phyloP scores from a whole-genome alignment of 768 basidiomycete genomes.

The Macrolepiota fuliginosa region DNA sequence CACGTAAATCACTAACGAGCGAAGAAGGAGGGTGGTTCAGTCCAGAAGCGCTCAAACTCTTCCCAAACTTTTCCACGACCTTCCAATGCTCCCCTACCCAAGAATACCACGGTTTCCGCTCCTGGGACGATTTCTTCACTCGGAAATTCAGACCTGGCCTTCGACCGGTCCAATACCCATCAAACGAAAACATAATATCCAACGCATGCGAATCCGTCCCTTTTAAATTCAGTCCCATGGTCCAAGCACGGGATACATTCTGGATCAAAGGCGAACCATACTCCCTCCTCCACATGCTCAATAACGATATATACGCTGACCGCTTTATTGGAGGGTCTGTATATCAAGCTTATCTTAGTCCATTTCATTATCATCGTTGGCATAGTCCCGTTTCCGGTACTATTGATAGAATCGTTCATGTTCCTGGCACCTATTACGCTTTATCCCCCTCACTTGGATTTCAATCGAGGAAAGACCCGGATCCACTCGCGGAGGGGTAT shows the following conservation, averaged over 20 bases:
- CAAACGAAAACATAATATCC: conserved; percentile 35
- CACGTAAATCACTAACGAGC: conserved; percentile 34
- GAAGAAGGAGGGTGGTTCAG: conserved; percentile 44
- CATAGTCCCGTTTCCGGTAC: conserved; percentile 52
- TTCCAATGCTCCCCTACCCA: conserved; percentile 38
- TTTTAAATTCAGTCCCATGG: conserved; percentile 36
- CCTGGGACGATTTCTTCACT: conserved; percentile 59
- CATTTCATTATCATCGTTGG: conserved; percentile 62
- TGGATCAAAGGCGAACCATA: conserved; percentile 65
- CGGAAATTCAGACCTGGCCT: conserved; percentile 35
- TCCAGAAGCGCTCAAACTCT: conserved; percentile 23
- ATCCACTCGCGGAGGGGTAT: conserved; percentile 17
- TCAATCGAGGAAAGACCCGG: conserved; percentile 14
- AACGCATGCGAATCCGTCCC: conserved; percentile 54
- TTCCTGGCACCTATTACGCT: conserved; percentile 53
- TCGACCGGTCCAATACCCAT: conserved; percentile 35
- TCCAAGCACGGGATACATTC: conserved; percentile 44
- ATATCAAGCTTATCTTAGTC: conserved; percentile 57
- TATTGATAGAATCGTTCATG: conserved; percentile 36
- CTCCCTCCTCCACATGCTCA: conserved; percentile 55
- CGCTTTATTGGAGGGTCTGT: conserved; percentile 49
- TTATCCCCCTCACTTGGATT: conserved; percentile 24
- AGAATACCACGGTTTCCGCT: conserved; percentile 41
- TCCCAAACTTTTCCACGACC: conserved; percentile 30
- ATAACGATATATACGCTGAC: conserved; percentile 32